Conservation (phyloP, 495 filamentous ascomycete species). For the Cladorrhinum samala region DNA sequence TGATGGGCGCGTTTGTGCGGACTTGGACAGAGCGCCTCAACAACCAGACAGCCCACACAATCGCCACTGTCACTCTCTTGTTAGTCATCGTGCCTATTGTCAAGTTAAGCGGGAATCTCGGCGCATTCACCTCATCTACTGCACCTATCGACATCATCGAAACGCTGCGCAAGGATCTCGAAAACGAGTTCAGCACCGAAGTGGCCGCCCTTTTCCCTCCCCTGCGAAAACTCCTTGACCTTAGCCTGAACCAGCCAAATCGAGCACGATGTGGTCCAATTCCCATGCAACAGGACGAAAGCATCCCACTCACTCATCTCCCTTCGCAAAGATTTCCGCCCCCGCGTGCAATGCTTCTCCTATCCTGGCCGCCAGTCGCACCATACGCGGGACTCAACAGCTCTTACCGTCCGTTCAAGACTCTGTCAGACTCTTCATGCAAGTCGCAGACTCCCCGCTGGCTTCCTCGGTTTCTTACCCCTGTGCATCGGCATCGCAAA, state of each 20-base stretch:
- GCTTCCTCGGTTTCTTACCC: too few relatives aligned
- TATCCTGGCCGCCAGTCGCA: slow-evolving; percentile 4
- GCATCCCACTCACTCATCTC: background rate
- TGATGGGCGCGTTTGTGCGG: slow-evolving; percentile 15
- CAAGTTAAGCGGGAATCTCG: slow-evolving; percentile 16
- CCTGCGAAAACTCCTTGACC: background rate
- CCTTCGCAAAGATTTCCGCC: background rate
- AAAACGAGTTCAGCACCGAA: background rate
- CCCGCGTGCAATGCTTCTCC: background rate
- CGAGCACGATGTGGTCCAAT: too few relatives aligned
- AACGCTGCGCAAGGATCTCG: slow-evolving; percentile 7
- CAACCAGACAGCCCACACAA: slow-evolving; percentile 19
- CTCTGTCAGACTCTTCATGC: too few relatives aligned
- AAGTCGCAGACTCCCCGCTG: too few relatives aligned
- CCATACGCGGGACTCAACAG: slow-evolving; percentile 8
- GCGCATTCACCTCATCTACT: slow-evolving; percentile 16
- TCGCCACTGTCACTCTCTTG: slow-evolving; percentile 16
- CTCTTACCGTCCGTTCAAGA: slow-evolving; percentile 7
- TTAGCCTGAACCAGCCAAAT: background rate
- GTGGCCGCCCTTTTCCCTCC: slow-evolving; percentile 4
- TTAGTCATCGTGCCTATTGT: slow-evolving; percentile 18
- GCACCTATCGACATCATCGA: slow-evolving; percentile 15
- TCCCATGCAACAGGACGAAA: slow-evolving; percentile 1
- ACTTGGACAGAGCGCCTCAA: slow-evolving; percentile 11
- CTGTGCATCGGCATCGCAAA: too few relatives aligned